Base-by-base conservation (phyloP, 2,329 filamentous ascomycete genomes). In the Cucurbitaria berberidis region DNA sequence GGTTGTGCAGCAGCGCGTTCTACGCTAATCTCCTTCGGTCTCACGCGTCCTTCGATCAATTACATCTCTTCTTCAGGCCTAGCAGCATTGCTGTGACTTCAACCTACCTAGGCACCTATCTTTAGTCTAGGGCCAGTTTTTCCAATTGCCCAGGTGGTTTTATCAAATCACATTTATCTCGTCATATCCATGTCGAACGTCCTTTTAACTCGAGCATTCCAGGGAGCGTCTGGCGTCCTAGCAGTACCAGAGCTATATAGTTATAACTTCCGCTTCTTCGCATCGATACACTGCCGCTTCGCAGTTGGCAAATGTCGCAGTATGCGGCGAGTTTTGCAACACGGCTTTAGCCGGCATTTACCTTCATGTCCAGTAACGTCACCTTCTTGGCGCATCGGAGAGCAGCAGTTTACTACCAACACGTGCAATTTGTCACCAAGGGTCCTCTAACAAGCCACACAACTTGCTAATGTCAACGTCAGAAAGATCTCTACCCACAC, bases 61-160 rank as follows among this genome's bases (percentile, higher is more conserved):
- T 55, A 63, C 38, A 16, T 38, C 39, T 53, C 63, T 59, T 43
- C 43, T 65, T 55, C 52, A 45, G 55, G 63, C 36, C 54, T 68
- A 63, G 49, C 51, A 22, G 30, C 30, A 13, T 13, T 2, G 21
- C 15, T 21, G 3, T 5, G 8, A 19, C 11, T 22, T 10, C 18
- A 7, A 21, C 16, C n/a, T 4, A 6, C 30, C 4, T 34, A 5
- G n/a, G 30, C n/a, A 5, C 13, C 30, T 34, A 4, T 5, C 5
- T 9, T 26, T 5, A 26, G 24, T 45, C 38, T 21, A 22, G 34
- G 19, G 29, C 39, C n/a, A n/a, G n/a, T n/a, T n/a, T n/a, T n/a
- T n/a, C n/a, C n/a, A n/a, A n/a, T n/a, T n/a, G n/a, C n/a, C n/a
- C n/a, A n/a, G n/a, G n/a, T n/a, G n/a, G n/a, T n/a, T n/a, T n/a